Evolutionary conservation across 1,139 yeast genomes (phyloP).

Genomic region (Pichia sp.): DNA sequence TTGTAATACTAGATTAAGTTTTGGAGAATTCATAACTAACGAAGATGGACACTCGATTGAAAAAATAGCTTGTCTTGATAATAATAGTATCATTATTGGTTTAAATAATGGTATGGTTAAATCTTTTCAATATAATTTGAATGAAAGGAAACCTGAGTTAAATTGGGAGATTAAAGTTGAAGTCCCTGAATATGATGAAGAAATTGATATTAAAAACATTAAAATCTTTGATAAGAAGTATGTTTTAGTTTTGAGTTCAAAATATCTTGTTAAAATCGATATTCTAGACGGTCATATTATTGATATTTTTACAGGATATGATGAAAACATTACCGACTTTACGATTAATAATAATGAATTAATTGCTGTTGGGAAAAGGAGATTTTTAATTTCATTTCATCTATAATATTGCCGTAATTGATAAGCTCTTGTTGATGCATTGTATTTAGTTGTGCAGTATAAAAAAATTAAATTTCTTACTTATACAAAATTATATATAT

Average conservation of each 20-base stretch:
- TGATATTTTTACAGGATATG: constrained; percentile 13
- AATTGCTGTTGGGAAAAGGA: constrained; percentile 15
- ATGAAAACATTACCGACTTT: constrained; percentile 9
- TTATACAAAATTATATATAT: too few species aligned
- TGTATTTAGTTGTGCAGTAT: too few species aligned
- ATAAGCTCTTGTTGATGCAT: too few species aligned
- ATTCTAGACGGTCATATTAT: constrained; percentile 8
- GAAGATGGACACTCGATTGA: constrained; percentile 3
- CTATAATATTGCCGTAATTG: too few species aligned
- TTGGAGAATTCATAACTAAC: constrained; percentile 20
- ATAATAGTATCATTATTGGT: constrained; percentile 9
- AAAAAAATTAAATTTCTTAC: not conserved
- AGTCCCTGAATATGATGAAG: not conserved
- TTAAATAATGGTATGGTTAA: constrained; percentile 10
- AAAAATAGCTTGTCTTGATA: not conserved
- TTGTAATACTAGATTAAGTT: constrained; percentile 18
- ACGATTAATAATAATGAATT: not conserved
- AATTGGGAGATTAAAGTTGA: constrained; percentile 11
- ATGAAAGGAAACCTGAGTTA: not conserved
- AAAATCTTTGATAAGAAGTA: constrained; percentile 15
- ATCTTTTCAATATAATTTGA: constrained; percentile 6
- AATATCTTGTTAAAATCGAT: constrained; percentile 1
- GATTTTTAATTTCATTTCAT: constrained; percentile 2
- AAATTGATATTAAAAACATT: constrained; percentile 4
- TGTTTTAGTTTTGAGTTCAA: constrained; percentile 3